phyloP scores from a whole-genome alignment of 495 filamentous ascomycete species.

The Staphylotrichum tortipilum region DNA sequence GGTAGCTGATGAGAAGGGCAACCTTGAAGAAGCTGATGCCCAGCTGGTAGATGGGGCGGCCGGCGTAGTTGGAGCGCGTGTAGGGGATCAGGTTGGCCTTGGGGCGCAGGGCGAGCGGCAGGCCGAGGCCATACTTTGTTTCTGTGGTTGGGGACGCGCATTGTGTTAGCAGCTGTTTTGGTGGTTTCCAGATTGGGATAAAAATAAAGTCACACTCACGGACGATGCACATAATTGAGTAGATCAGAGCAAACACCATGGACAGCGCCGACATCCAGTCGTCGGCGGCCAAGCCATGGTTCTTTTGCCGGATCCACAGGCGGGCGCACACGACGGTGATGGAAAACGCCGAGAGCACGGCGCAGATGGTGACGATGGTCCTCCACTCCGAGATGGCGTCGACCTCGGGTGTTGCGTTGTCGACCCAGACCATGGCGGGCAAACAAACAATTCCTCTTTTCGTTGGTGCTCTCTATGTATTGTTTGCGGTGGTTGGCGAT shows the following conservation, averaged over 20 bases:
- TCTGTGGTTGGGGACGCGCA: constrained; percentile 23
- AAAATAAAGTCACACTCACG: constrained; percentile 27
- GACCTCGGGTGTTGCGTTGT: constrained; percentile 19
- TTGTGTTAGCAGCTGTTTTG: neutral
- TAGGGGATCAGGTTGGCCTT: constrained; percentile 32
- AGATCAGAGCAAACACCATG: constrained; percentile 39
- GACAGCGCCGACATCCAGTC: constrained; percentile 23
- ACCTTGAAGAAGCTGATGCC: constrained; percentile 54
- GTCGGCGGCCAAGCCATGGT: constrained; percentile 22
- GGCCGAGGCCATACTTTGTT: constrained; percentile 44
- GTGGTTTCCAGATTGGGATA: too few relatives aligned
- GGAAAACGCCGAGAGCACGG: constrained; percentile 15
- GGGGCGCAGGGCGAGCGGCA: constrained; percentile 36
- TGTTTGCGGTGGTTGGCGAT: neutral
- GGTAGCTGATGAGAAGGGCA: constrained; percentile 48
- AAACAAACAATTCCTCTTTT: too few relatives aligned
- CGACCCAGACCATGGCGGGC: constrained; percentile 23
- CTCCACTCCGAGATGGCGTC: constrained; percentile 20
- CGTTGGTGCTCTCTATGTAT: too few relatives aligned
- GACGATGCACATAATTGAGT: constrained; percentile 41
- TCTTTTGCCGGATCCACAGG: constrained; percentile 17
- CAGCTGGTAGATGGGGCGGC: constrained; percentile 50
- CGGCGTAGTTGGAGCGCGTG: constrained; percentile 46
- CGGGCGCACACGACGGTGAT: constrained; percentile 13
- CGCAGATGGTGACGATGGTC: constrained; percentile 20